Base-by-base conservation (phyloP, 2,329 filamentous ascomycete genomes). In the Penicillium psychrosexuale region DNA sequence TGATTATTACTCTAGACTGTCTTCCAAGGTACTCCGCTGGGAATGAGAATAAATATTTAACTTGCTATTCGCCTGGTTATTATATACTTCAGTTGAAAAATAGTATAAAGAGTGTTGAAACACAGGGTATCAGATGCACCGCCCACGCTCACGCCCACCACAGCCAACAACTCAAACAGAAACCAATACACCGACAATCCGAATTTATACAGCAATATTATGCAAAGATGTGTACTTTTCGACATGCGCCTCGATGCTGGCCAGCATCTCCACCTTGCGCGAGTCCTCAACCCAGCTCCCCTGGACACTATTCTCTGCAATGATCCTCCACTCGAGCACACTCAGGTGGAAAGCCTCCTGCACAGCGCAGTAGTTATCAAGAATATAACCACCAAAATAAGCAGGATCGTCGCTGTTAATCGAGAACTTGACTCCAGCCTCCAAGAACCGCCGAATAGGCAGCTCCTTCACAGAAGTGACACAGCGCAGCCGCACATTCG, bases 401-500 rank as follows among this genome's bases (percentile, higher is more conserved):
- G 85, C 86, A 56, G 87, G 87, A 66, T 90, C 86, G 66, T 90
- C 87, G 61, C 84, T 87, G 71, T 90, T 90, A 69, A 91, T 83
- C 53, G 83, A 87, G 70, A 90, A 90, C 57, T 75, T 79, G 37
- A 90, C 83, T 0, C 85, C 84, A 6, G 75, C 75, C 38, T 88
- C 81, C 19, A 90, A 71, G 61, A 89, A 86, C 49, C 73, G 75
- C 13, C 84, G 77, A 56, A 90, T 79, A 0, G 88, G 87, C 33
- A 87, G 75, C 48, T 85, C 75, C 19, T 74, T 69, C 22, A 88
- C 75, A 28, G 72, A 70, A 46, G 73, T 62, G 2, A 85, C 80
- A 61, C 80, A 85, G n/a, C 77, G 74, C 60, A 89, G 68, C 61
- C 81, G 76, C 11, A 91, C 83, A 71, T 93, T 91, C 62, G 85